Percentiles rank a stretch among this genome's conserved stretches.
These are phyloP conservation scores for Tetradesmus obliquus DNA, from an alignment of 139 green algal species.

Conservation along the genomic window DNA sequence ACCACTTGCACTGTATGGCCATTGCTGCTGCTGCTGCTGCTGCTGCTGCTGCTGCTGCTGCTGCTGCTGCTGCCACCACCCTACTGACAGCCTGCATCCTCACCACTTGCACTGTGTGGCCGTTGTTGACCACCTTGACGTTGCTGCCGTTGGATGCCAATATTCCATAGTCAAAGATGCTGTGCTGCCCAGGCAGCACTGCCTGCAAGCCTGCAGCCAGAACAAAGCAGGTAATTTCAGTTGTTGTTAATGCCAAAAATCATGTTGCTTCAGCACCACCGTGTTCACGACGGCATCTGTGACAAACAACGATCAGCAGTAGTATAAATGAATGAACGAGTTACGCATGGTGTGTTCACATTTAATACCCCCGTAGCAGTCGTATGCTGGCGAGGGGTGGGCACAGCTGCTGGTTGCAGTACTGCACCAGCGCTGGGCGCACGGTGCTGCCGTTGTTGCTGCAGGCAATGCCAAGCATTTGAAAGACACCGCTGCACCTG, in stretches of 20 bases:
- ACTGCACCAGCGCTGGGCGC: too few relatives aligned
- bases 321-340: too few relatives aligned
- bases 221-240: neutral
- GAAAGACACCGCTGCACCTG: neutral
- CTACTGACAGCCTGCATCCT: neutral
- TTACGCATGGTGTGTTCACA: too few relatives aligned
- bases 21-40: too few relatives aligned
- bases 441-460: neutral
- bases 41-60: too few relatives aligned
- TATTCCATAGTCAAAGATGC: constrained; percentile 25
- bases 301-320: too few relatives aligned
- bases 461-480: neutral
- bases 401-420: too few relatives aligned
- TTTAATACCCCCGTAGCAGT: too few relatives aligned
- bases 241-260: neutral
- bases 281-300: too few relatives aligned
- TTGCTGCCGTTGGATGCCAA: constrained; percentile 3
- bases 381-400: too few relatives aligned
- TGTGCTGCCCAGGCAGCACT: neutral
- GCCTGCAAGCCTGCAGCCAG: neutral
- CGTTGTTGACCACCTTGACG: neutral
- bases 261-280: neutral
- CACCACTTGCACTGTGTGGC: constrained; percentile 29
- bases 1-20: too few relatives aligned
- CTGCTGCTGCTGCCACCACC: too few relatives aligned